These are phyloP conservation scores for Cladorrhinum sp. DNA, from an alignment of 2,329 filamentous ascomycete genomes.

Conservation along the genomic window DNA sequence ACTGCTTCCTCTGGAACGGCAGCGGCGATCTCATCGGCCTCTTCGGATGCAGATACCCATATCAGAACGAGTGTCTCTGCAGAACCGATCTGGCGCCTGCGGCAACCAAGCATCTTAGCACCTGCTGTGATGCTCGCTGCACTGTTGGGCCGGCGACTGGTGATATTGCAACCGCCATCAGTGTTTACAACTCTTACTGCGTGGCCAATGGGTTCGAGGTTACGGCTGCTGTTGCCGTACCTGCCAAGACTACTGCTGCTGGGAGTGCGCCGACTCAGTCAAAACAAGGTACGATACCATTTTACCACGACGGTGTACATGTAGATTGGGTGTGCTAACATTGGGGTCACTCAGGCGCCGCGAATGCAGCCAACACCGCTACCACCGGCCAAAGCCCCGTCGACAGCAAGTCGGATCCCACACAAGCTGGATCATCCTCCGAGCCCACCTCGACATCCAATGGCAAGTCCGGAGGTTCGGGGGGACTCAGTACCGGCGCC, in stretches of 20 bases:
- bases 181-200: constrained; percentile 12
- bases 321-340: no score
- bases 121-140: neutral
- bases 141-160: constrained; percentile 6
- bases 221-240: neutral
- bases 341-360: no score
- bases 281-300: neutral
- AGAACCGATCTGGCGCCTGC: constrained; percentile 4
- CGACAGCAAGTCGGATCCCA: neutral
- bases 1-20: constrained; percentile 6
- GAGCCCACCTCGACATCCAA: neutral
- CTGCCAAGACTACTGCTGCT: neutral
- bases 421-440: neutral
- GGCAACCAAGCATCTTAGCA: neutral
- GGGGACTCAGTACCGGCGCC: constrained; percentile 5
- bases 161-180: constrained; percentile 5
- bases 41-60: constrained; percentile 7
- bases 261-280: neutral
- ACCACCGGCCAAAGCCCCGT: neutral
- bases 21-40: constrained; percentile 5
- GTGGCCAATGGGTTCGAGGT: constrained; percentile 10
- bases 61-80: constrained; percentile 14
- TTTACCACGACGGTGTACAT: no score
- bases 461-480: neutral
- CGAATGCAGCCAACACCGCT: neutral